phyloP scores from a whole-genome alignment of 208 protist genomes.

The Trypanosomatidae sp. region DNA sequence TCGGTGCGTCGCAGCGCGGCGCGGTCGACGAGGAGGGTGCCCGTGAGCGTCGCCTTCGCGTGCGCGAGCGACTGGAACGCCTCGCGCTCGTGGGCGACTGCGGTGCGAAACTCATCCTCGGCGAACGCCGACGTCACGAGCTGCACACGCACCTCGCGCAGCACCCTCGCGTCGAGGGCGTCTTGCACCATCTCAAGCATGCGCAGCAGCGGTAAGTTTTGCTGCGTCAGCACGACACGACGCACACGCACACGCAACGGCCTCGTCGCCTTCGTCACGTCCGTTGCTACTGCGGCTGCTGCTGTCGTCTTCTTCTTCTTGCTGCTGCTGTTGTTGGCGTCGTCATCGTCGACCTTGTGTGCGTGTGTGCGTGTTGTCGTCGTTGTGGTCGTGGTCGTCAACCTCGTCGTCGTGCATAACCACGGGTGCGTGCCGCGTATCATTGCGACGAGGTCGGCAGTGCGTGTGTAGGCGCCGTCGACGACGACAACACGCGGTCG shows the following conservation, averaged over 20 bases:
- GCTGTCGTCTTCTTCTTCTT: not conserved
- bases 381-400: not conserved
- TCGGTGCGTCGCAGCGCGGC: slow-evolving; percentile 30
- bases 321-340: not conserved
- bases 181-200: slow-evolving; percentile 67
- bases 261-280: not conserved
- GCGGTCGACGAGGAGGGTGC: slow-evolving; percentile 43
- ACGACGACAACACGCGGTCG: slow-evolving; percentile 27
- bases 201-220: slow-evolving; percentile 31
- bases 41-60: slow-evolving; percentile 58
- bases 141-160: slow-evolving; percentile 31
- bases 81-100: slow-evolving; percentile 32
- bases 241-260: not conserved
- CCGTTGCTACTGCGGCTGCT: not conserved
- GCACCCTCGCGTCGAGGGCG: slow-evolving; percentile 9
- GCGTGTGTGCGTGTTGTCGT: too few relatives aligned
- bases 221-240: slow-evolving; percentile 30
- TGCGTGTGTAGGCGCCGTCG: slow-evolving; percentile 16
- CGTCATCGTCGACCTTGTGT: not conserved
- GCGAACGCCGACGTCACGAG: slow-evolving; percentile 33
- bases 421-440: slow-evolving; percentile 22
- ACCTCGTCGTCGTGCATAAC: too few relatives aligned
- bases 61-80: slow-evolving; percentile 58
- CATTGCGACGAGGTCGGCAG: slow-evolving; percentile 28
- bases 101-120: slow-evolving; percentile 13